Evolutionary conservation across 1,284 basidiomycete species (phyloP), one percentile per base, ranked within the genome.

Genomic region (Naganishia liquefaciens): DNA sequence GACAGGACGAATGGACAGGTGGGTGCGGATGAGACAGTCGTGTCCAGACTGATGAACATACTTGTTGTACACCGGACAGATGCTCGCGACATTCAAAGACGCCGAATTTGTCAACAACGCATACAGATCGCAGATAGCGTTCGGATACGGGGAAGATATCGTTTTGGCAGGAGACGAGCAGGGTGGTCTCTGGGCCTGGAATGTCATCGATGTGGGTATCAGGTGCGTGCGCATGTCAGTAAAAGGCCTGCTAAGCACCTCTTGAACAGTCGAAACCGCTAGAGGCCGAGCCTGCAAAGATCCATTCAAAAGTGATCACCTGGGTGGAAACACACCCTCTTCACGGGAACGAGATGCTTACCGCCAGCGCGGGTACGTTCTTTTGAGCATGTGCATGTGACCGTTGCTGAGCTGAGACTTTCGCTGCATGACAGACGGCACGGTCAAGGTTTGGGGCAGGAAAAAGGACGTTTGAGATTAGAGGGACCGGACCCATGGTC

Each of bases 131-230:
- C 87, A 88, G 23, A 87, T 89, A n/a, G 87, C 86, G 66, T 91
- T 98, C 72, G 88, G 88, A 7, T 84, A 88, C 68, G 88, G 83
- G 1, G 95, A 98, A 76, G 88, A 88, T 0, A 85, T 80, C 19
- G 87, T 98, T 3, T 75, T 97, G 2, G 87, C 86, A 47, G 95
- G 95, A 5, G 96, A 98, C 75, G 94, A 97, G 76, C 84, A 87
- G 5, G 96, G 96, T 0, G 80, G 79, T 65, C 80, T 99, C 5
- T 93, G 91, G 88, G 86, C 85, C 43, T 99, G 95, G 94, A 92
- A 95, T 73, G 80, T 97, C 62, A 84, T 96, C 30, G 88, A 92
- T 75, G 91, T 92, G 77, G 73, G 87, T 30, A 28, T 11, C 27
- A 23, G 37, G 9, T 23, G 11, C 21, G 39, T 42, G 23, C 51